Base-by-base conservation (phyloP, 371 early-diverging fungal species). In the Coemansia sp. region DNA sequence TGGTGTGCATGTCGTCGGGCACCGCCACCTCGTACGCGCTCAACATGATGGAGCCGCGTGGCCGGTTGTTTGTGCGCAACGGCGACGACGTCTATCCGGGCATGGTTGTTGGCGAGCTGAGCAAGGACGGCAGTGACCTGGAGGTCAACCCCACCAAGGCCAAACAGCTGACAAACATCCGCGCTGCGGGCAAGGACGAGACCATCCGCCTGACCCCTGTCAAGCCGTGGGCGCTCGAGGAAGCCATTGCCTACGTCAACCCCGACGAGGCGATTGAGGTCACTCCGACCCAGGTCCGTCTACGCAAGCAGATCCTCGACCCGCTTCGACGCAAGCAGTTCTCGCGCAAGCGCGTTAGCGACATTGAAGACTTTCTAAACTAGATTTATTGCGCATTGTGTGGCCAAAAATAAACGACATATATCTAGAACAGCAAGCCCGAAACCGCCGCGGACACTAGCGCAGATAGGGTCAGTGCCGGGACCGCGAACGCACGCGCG, bases 41-140 rank as follows among this genome's bases (percentile, higher is more conserved):
- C 30, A 80, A 81, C 48, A 80, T 81, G 62, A 82, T 90, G 32
- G 89, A 91, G 71, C 80, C 89, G 6, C 85, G 92, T 41, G 92
- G 92, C 11, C 86, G 84, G 63, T 80, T 90, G 51, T 91, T 91
- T 75, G 82, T 91, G 34, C 70, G 73, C 34, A 87, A 88, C 35
- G 86, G 88, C 39, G 84, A 82, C 56, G 83, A 83, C 55, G 87
- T 88, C 8, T 91, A 91, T 65, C 83, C 87, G 14, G 92, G 92
- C 30, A 90, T 90, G 90, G 83, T 91, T 64, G 85, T 91, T 49
- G 90, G 90, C 35, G 92, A 91, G 75, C 85, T 87, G 59, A 85
- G 79, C 67, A 83, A 87, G 59, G 86, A 86, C 31, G 68, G 78
- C 42, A 73, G 70, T 20, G 92, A 91, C 63, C 63, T 91, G 53